Percentiles rank a stretch among this genome's conserved stretches.
These are phyloP conservation scores for Mrakia frigida DNA, from an alignment of 768 basidiomycete genomes.

Conservation along the genomic window DNA sequence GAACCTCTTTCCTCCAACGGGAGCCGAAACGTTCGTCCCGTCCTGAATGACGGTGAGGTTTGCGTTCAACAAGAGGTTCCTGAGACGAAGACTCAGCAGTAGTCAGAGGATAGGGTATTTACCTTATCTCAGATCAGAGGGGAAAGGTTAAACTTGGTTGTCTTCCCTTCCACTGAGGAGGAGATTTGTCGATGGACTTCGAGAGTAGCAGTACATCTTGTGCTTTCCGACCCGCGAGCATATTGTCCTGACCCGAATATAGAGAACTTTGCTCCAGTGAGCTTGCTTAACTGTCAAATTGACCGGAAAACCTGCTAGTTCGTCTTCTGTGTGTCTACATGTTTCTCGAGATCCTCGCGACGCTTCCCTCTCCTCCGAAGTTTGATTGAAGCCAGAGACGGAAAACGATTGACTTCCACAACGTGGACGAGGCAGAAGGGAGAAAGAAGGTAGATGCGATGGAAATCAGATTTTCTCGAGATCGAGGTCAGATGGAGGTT, in stretches of 20 bases:
- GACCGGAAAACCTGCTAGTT: too few species aligned
- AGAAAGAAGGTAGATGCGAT: neutral
- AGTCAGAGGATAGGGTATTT: too few species aligned
- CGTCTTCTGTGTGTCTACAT: too few species aligned
- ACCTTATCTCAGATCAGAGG: too few species aligned
- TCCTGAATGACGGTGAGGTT: slow-evolving; percentile 65
- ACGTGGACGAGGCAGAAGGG: neutral
- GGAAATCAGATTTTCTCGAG: neutral
- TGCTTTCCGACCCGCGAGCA: slow-evolving; percentile 8
- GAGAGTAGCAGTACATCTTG: slow-evolving; percentile 37
- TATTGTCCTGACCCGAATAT: neutral
- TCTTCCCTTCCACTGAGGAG: slow-evolving; percentile 57
- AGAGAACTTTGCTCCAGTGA: too few species aligned
- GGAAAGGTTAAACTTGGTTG: too few species aligned
- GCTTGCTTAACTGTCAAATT: too few species aligned
- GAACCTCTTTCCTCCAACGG: slow-evolving; percentile 56
- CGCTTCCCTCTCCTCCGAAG: too few species aligned
- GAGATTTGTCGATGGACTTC: slow-evolving; percentile 59
- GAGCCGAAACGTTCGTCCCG: slow-evolving; percentile 45
- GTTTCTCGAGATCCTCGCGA: too few species aligned
- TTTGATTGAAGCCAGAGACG: too few species aligned
- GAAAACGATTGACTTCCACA: too few species aligned
- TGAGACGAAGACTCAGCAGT: too few species aligned
- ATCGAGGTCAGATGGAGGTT: neutral
- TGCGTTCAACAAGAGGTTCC: slow-evolving; percentile 77